phyloP scores from a whole-genome alignment of 331 rosid species.

The Rhamnella rubrinervis region DNA sequence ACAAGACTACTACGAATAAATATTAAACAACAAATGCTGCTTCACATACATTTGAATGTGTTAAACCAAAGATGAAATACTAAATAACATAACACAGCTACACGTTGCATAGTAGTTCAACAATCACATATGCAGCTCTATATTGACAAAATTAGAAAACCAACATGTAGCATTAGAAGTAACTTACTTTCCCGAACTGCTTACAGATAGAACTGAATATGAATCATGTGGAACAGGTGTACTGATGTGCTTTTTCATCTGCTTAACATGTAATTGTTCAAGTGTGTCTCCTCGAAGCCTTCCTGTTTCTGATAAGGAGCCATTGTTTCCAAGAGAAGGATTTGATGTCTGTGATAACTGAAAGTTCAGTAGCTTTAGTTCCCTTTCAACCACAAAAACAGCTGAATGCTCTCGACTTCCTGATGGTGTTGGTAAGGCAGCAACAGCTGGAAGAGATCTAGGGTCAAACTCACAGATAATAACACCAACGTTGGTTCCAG shows the following conservation, averaged over 20 bases:
- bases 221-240: conserved; percentile 99
- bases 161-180: background rate
- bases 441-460: conserved; percentile 97
- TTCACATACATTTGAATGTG: background rate
- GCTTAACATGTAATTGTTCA: conserved; percentile 85
- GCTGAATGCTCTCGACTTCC: conserved; percentile 95
- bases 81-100: background rate
- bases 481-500: conserved; percentile 96
- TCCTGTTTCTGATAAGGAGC: conserved; percentile 83
- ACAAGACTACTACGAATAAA: background rate
- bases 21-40: background rate
- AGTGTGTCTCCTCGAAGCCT: conserved; percentile 71
- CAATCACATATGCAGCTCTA: background rate
- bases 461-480: conserved; percentile 90
- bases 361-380: conserved; percentile 78
- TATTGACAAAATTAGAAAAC: background rate
- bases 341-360: conserved; percentile 87
- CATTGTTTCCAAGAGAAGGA: conserved; percentile 94
- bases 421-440: conserved; percentile 82
- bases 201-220: conserved; percentile 87
- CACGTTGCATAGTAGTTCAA: background rate
- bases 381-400: conserved; percentile 84
- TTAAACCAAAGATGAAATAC: background rate
- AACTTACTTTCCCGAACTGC: conserved; percentile 99
- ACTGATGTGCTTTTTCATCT: conserved; percentile 85